Conservation (phyloP, 2,329 filamentous ascomycete species). For the Tympanopsis confertula region DNA sequence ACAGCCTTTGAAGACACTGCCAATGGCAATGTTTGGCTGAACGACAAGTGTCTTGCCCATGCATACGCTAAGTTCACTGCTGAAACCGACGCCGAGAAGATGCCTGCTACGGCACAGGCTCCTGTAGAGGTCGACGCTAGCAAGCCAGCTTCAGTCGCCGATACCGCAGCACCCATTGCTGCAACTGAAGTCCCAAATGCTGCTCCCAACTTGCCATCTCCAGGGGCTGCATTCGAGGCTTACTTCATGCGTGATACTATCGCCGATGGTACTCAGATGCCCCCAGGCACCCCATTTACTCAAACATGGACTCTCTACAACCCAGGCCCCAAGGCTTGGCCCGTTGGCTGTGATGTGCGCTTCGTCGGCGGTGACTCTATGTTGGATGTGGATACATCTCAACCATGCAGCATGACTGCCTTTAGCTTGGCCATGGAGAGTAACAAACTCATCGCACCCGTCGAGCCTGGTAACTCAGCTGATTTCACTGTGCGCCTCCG, state of each 20-base stretch:
- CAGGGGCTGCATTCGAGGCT: constrained; percentile 32
- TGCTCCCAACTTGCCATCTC: too few relatives aligned
- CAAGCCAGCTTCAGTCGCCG: neutral
- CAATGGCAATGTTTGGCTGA: constrained; percentile 9
- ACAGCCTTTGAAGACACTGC: constrained; percentile 64
- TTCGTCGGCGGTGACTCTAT: constrained; percentile 94
- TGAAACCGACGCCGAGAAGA: constrained; percentile 9
- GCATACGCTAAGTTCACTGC: constrained; percentile 24
- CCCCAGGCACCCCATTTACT: constrained; percentile 63
- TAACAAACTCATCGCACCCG: constrained; percentile 57
- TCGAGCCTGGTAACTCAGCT: constrained; percentile 64
- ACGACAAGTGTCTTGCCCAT: constrained; percentile 22
- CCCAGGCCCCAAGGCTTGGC: constrained; percentile 69
- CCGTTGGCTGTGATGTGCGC: constrained; percentile 76
- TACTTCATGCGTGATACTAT: constrained; percentile 70
- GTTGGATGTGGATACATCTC: constrained; percentile 74
- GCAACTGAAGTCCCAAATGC: neutral
- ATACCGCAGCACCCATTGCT: neutral
- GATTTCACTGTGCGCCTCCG: constrained; percentile 78
- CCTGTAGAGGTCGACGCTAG: neutral
- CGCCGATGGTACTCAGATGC: constrained; percentile 62
- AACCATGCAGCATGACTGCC: constrained; percentile 66
- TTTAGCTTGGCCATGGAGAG: constrained; percentile 73
- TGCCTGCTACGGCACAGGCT: neutral
- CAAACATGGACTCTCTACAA: constrained; percentile 91